Evolutionary conservation across 192 early-diverging fungal genomes (phyloP).

Genomic region (Rhizophagus prolifer): DNA sequence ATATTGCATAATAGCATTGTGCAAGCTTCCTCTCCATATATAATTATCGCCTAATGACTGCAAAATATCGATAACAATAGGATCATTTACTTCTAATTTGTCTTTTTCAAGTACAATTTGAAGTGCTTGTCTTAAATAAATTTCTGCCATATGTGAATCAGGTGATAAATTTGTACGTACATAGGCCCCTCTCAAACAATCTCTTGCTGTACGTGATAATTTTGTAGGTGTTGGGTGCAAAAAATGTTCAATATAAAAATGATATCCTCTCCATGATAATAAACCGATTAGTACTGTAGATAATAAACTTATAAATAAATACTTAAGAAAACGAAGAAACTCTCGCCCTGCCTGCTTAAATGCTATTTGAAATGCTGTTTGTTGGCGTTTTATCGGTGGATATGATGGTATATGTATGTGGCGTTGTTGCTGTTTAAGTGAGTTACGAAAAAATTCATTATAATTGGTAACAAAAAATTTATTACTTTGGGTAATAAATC

Average conservation of each 20-base stretch:
- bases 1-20: slow-evolving; percentile 40
- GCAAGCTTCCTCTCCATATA: slow-evolving; percentile 37
- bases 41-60: slow-evolving; percentile 32
- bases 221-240: slow-evolving; percentile 44
- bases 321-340: neutral
- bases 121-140: slow-evolving; percentile 44
- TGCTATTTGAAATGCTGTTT: neutral
- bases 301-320: slow-evolving; percentile 35
- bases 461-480: neutral
- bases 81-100: slow-evolving; percentile 21
- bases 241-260: slow-evolving; percentile 55
- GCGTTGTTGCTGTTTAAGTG: neutral
- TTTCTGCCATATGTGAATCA: slow-evolving; percentile 43
- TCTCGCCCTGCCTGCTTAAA: neutral
- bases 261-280: slow-evolving; percentile 44
- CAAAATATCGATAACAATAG: slow-evolving; percentile 29
- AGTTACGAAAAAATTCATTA: neutral
- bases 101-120: slow-evolving; percentile 31
- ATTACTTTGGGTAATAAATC: neutral
- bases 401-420: neutral
- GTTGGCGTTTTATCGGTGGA: neutral
- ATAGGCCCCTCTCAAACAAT: slow-evolving; percentile 56
- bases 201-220: slow-evolving; percentile 36
- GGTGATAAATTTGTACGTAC: slow-evolving; percentile 50
- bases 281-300: slow-evolving; percentile 36